Evolutionary conservation across 2,329 filamentous ascomycete genomes (phyloP).

Genomic region (Hymenoscyphus scutula): DNA sequence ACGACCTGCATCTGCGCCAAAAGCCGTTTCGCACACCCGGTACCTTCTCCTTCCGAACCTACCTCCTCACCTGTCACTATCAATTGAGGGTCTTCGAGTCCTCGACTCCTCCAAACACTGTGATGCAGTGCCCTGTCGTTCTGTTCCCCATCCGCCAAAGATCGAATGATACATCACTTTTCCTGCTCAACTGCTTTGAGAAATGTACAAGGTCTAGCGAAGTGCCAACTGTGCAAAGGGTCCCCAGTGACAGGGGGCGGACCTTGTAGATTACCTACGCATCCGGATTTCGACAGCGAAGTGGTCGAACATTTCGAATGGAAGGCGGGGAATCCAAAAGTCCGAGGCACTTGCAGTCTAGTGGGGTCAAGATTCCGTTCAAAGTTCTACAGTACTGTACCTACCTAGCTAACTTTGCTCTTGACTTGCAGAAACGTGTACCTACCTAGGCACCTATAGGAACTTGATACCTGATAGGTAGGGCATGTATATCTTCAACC

Average conservation of each 20-base stretch:
- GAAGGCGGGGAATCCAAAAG: neutral
- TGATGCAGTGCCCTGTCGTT: neutral
- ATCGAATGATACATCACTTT: neutral
- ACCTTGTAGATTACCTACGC: conserved; percentile 31
- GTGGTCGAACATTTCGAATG: neutral
- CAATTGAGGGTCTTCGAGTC: neutral
- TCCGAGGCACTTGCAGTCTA: neutral
- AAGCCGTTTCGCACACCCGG: neutral
- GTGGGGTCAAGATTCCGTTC: neutral
- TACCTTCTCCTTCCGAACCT: neutral
- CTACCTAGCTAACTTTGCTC: neutral
- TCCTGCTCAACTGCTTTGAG: neutral
- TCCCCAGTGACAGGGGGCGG: conserved; percentile 4
- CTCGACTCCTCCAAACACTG: neutral
- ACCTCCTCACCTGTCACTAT: neutral
- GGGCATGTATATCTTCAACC: neutral
- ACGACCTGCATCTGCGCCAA: neutral
- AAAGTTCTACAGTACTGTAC: too few relatives aligned
- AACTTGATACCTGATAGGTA: neutral
- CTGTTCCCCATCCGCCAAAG: neutral
- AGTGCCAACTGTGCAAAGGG: neutral
- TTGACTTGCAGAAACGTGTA: neutral
- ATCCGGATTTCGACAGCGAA: neutral
- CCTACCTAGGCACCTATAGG: too few relatives aligned
- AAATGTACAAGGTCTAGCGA: conserved; percentile 9